phyloP scores from a whole-genome alignment of 2,329 filamentous ascomycete genomes.

The Exophiala sp. region DNA sequence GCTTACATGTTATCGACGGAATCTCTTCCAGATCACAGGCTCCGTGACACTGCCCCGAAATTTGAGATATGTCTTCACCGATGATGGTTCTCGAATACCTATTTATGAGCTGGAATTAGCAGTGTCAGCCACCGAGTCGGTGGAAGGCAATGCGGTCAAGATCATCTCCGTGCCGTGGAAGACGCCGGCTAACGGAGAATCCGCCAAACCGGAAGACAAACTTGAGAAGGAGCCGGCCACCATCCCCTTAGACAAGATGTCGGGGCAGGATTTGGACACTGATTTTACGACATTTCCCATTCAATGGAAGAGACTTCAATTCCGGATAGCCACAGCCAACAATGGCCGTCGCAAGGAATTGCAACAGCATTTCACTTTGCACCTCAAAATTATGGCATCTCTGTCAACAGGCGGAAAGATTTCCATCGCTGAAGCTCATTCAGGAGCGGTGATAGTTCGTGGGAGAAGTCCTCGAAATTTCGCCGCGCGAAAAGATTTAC shows the following conservation, averaged over 20 bases:
- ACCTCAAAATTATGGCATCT: constrained; percentile 80
- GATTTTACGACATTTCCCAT: constrained; percentile 90
- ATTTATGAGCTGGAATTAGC: constrained; percentile 80
- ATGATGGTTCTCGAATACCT: constrained; percentile 77
- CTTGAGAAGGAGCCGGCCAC: constrained; percentile 81
- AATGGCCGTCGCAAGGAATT: constrained; percentile 92
- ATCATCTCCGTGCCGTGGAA: constrained; percentile 98
- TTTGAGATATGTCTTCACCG: constrained; percentile 74
- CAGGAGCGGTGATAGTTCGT: constrained; percentile 87
- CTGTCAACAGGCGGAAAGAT: constrained; percentile 79
- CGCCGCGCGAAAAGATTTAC: constrained; percentile 88
- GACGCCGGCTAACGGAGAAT: constrained; percentile 72
- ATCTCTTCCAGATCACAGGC: constrained; percentile 93
- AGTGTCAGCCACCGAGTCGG: constrained; percentile 90
- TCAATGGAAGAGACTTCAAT: constrained; percentile 89
- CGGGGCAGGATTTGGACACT: constrained; percentile 67
- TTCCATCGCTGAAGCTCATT: constrained; percentile 76
- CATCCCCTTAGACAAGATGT: constrained; percentile 67
- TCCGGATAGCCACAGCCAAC: constrained; percentile 92
- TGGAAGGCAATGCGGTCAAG: constrained; percentile 86
- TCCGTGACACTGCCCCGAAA: constrained; percentile 76
- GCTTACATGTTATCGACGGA: constrained; percentile 91
- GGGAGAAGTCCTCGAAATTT: constrained; percentile 93
- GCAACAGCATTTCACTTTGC: constrained; percentile 91
- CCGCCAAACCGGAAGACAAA: constrained; percentile 54